Percentiles rank a stretch among this genome's conserved stretches.
Evolutionary conservation across 2,329 filamentous ascomycete species (phyloP).

Genomic region (Mollisia scopiformis): DNA sequence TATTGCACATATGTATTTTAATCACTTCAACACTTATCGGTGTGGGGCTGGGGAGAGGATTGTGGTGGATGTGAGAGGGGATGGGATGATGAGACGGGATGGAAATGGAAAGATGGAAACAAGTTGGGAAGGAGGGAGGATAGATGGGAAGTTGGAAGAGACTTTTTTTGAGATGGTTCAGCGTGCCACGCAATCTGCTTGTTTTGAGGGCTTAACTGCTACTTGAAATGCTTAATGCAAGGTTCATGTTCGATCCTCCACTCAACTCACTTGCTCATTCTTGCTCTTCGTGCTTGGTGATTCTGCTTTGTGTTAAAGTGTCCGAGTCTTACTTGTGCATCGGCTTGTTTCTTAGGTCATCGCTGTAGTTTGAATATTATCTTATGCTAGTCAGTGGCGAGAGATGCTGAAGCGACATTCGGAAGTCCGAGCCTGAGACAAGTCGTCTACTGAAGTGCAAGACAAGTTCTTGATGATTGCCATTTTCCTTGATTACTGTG

Average conservation of each 20-base stretch:
- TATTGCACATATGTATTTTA: conserved; percentile 19
- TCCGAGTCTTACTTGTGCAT: too few relatives aligned
- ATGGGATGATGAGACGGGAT: conserved; percentile 1
- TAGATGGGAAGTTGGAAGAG: not conserved
- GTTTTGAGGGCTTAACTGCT: conserved; percentile 28
- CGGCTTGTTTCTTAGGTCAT: too few relatives aligned
- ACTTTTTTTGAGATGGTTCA: conserved; percentile 6
- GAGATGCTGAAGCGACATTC: too few relatives aligned
- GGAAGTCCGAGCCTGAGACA: too few relatives aligned
- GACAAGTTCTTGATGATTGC: too few relatives aligned
- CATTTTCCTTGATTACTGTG: too few relatives aligned
- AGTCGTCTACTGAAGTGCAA: too few relatives aligned
- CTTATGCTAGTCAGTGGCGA: too few relatives aligned
- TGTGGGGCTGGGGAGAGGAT: not conserved
- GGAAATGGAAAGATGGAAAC: not conserved
- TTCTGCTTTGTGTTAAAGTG: not conserved
- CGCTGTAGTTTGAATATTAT: too few relatives aligned
- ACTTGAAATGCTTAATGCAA: conserved; percentile 25
- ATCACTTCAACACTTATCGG: conserved; percentile 1
- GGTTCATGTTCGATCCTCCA: conserved; percentile 19
- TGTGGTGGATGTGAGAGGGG: not conserved
- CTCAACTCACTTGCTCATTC: not conserved
- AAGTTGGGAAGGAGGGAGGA: not conserved
- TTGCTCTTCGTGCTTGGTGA: not conserved
- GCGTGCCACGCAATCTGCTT: conserved; percentile 10